Conservation (phyloP, 768 basidiomycete genomes). For the Rubroboletus pulcherrimus region DNA sequence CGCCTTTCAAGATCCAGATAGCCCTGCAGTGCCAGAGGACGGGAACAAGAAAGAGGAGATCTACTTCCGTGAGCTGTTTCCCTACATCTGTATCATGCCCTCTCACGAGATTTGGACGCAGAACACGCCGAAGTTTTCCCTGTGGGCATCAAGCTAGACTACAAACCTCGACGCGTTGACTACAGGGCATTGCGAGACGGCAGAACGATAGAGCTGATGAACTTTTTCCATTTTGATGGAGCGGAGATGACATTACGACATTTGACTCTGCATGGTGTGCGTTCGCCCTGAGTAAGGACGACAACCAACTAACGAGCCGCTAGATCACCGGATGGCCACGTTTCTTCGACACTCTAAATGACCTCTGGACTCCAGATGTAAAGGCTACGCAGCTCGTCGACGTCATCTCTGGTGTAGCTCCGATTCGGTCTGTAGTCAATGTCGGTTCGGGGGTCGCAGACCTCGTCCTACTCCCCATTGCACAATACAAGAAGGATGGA, state of each 20-base stretch:
- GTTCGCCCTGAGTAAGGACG: constrained; percentile 29
- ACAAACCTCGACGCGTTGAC: constrained; percentile 96
- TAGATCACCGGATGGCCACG: constrained; percentile 93
- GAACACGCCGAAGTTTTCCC: constrained; percentile 96
- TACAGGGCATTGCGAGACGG: constrained; percentile 89
- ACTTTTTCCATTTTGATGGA: constrained; percentile 99
- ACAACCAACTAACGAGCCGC: constrained; percentile 9
- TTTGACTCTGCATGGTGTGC: constrained; percentile 85
- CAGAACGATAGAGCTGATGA: constrained; percentile 95
- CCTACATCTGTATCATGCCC: not conserved
- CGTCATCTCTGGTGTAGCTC: constrained; percentile 93
- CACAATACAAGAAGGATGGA: constrained; percentile 97
- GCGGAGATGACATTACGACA: constrained; percentile 97
- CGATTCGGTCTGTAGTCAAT: constrained; percentile 95
- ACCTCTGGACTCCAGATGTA: constrained; percentile 98
- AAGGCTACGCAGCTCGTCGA: constrained; percentile 98
- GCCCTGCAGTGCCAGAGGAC: constrained; percentile 33
- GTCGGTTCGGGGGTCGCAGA: constrained; percentile 97
- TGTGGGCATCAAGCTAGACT: constrained; percentile 92
- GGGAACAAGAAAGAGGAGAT: constrained; percentile 42
- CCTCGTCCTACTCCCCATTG: constrained; percentile 90
- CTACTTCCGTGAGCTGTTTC: constrained; percentile 62
- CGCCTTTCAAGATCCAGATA: constrained; percentile 70
- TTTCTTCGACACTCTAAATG: constrained; percentile 89
- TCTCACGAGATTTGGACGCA: constrained; percentile 27